These are phyloP conservation scores for Penicillium sp. DNA, from an alignment of 2,329 filamentous ascomycete species.

Conservation along the genomic window DNA sequence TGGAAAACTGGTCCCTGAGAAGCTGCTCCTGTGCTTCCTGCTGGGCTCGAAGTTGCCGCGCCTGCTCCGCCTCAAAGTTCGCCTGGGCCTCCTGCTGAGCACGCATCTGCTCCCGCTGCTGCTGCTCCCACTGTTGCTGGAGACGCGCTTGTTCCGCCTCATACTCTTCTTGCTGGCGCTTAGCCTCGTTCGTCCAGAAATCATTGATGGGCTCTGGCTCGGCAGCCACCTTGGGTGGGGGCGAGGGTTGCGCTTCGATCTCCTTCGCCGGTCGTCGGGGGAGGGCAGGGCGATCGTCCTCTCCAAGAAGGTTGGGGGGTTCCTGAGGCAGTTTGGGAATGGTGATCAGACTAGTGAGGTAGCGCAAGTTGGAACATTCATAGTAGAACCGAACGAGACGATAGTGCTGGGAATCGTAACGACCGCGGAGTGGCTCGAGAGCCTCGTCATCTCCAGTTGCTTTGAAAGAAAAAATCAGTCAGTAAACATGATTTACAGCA, in stretches of 20 bases:
- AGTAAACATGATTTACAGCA: background rate
- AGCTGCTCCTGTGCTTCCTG: slow-evolving; percentile 95
- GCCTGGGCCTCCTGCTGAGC: slow-evolving; percentile 81
- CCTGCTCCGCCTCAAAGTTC: slow-evolving; percentile 97
- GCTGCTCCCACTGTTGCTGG: slow-evolving; percentile 81
- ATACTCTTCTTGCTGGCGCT: slow-evolving; percentile 89
- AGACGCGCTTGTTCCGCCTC: slow-evolving; percentile 89
- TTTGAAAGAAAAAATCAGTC: slow-evolving; percentile 32
- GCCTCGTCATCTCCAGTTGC: slow-evolving; percentile 93
- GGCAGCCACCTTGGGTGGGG: slow-evolving; percentile 63
- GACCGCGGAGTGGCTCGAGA: slow-evolving; percentile 78
- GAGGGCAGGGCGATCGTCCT: slow-evolving; percentile 82
- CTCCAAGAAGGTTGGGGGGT: slow-evolving; percentile 81
- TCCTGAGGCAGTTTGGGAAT: slow-evolving; percentile 95
- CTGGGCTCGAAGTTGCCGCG: slow-evolving; percentile 82
- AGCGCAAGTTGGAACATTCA: slow-evolving; percentile 96
- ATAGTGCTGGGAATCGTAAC: slow-evolving; percentile 96
- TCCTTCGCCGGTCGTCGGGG: slow-evolving; percentile 72
- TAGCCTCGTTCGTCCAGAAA: slow-evolving; percentile 94
- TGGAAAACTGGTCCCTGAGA: slow-evolving; percentile 81
- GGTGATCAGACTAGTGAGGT: slow-evolving; percentile 92
- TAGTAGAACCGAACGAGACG: slow-evolving; percentile 98
- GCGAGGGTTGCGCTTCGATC: slow-evolving; percentile 69
- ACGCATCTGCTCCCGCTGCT: slow-evolving; percentile 78
- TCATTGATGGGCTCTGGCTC: slow-evolving; percentile 95